These are phyloP conservation scores for Chrysanthemum seticuspe DNA, from an alignment of 129 eudicot genomes.

Conservation along the genomic window DNA sequence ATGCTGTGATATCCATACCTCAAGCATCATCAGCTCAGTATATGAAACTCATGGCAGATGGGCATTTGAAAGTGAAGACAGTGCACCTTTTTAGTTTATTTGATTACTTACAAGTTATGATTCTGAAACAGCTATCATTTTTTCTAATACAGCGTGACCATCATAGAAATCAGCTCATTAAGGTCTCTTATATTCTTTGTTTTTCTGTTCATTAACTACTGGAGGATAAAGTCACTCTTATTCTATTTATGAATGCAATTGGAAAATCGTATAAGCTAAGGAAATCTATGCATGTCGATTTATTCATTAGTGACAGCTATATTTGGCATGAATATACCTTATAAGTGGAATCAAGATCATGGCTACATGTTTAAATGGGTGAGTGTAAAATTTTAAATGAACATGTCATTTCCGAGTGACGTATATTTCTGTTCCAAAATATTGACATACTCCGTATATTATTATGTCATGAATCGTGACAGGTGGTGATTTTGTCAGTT, in stretches of 20 bases:
- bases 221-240: neutral
- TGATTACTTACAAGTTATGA: neutral
- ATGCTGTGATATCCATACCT: neutral
- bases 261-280: slow-evolving; percentile 75
- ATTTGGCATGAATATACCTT: slow-evolving; percentile 92
- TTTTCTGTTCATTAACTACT: too few species aligned
- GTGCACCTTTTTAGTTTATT: neutral
- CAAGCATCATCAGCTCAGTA: slow-evolving; percentile 16
- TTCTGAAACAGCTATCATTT: too few species aligned
- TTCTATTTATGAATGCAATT: slow-evolving; percentile 42
- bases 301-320: slow-evolving; percentile 66
- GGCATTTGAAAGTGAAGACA: slow-evolving; percentile 24
- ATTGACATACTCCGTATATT: neutral
- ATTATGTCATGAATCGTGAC: slow-evolving; percentile 2
- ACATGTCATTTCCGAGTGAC: neutral
- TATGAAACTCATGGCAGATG: slow-evolving; percentile 30
- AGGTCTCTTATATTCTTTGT: too few species aligned
- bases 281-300: slow-evolving; percentile 62
- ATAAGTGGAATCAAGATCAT: slow-evolving; percentile 61
- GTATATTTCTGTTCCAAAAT: neutral
- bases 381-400: slow-evolving; percentile 19
- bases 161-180: too few species aligned
- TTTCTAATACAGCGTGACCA: too few species aligned
- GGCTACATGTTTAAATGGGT: slow-evolving; percentile 93
- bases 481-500: too few species aligned